These are phyloP conservation scores for Backusella circina DNA, from an alignment of 192 early-diverging fungal genomes.

Conservation along the genomic window DNA sequence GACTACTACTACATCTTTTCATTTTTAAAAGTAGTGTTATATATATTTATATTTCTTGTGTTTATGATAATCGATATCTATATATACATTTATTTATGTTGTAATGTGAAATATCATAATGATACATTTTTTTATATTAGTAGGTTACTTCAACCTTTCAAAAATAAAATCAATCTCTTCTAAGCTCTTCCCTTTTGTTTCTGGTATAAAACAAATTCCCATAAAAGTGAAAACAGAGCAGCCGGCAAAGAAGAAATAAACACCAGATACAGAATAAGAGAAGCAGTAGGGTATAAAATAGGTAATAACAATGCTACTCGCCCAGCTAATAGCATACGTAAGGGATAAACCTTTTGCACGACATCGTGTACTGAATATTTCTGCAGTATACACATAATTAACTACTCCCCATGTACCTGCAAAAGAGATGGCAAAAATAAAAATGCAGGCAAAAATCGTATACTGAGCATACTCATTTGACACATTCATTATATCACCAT, in stretches of 20 bases:
- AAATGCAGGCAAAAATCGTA: conserved; percentile 31
- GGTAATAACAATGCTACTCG: conserved; percentile 28
- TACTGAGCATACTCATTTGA: conserved; percentile 13
- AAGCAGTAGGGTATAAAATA: conserved; percentile 34
- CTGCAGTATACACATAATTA: conserved; percentile 24
- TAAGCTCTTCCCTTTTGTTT: conserved; percentile 77
- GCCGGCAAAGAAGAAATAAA: conserved; percentile 31
- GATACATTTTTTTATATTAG: neutral
- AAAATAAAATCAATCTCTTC: conserved; percentile 89
- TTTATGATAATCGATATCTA: neutral
- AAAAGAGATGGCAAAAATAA: conserved; percentile 27
- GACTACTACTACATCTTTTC: neutral
- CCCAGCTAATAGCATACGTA: conserved; percentile 32
- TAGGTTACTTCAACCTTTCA: neutral
- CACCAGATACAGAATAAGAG: conserved; percentile 27
- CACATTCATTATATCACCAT: conserved; percentile 8
- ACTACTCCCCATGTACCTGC: conserved; percentile 22
- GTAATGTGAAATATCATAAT: neutral
- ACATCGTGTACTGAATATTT: conserved; percentile 27
- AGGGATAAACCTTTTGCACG: conserved; percentile 34
- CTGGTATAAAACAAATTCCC: conserved; percentile 68
- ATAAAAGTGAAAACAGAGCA: conserved; percentile 34
- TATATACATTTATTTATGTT: neutral
- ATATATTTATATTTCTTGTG: neutral
- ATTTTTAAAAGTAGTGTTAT: neutral